Percentiles rank a stretch among this genome's conserved stretches.
Evolutionary conservation across 306 rosid species (phyloP).

Genomic region (Rubus idaeus): DNA sequence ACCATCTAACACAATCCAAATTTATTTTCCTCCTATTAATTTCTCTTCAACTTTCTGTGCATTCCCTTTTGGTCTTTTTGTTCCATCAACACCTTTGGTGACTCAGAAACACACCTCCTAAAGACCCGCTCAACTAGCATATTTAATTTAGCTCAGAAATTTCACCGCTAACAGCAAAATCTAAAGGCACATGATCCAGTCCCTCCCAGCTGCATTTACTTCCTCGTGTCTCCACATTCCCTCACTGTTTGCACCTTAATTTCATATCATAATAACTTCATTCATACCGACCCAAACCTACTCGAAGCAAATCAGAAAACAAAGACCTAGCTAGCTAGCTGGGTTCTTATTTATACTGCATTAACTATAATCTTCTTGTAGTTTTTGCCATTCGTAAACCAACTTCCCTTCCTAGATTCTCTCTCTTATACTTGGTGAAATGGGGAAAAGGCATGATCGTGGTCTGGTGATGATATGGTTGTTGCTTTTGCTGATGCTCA

Average conservation of each 20-base stretch:
- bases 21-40: not conserved
- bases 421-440: conserved; percentile 22
- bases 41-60: conserved; percentile 3
- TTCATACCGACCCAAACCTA: not conserved
- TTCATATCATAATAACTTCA: not conserved
- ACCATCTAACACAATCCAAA: conserved; percentile 33
- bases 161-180: conserved; percentile 36
- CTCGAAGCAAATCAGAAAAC: not conserved
- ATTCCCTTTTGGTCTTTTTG: conserved; percentile 13
- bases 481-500: conserved; percentile 29
- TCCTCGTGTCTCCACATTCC: conserved; percentile 38
- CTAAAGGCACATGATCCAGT: conserved; percentile 49
- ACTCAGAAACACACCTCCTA: conserved; percentile 35
- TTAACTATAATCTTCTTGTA: conserved; percentile 1
- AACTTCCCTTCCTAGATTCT: not conserved
- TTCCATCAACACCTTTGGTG: conserved; percentile 25
- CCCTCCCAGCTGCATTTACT: conserved; percentile 34
- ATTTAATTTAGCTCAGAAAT: conserved; percentile 32
- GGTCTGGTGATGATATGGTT: conserved; percentile 20
- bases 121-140: conserved; percentile 45
- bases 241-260: conserved; percentile 28
- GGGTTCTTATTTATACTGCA: not conserved
- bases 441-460: conserved; percentile 40
- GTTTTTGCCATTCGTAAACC: conserved; percentile 14
- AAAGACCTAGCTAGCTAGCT: not conserved